phyloP scores from a whole-genome alignment of 2,329 filamentous ascomycete genomes.

The Microdochium trichocladiopsis region DNA sequence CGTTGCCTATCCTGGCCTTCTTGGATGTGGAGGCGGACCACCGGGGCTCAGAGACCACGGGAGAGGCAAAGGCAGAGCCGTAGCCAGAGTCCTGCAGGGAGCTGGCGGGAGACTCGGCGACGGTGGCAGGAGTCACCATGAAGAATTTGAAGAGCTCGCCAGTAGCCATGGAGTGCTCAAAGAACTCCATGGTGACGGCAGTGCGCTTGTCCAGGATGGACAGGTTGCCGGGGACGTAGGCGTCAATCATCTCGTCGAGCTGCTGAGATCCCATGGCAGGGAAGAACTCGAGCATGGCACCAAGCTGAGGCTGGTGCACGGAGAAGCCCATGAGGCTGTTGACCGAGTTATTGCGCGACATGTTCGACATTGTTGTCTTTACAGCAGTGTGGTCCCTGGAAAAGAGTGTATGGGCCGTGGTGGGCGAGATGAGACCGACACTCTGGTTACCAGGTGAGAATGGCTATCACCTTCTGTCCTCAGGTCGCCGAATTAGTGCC shows the following conservation, averaged over 20 bases:
- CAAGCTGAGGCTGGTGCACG: conserved; percentile 51
- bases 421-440: not conserved
- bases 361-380: conserved; percentile 21
- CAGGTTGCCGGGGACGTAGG: conserved; percentile 45
- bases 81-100: conserved; percentile 38
- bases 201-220: conserved; percentile 53
- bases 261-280: conserved; percentile 57
- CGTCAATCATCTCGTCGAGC: conserved; percentile 52
- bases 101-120: conserved; percentile 35
- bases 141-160: conserved; percentile 57
- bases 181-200: conserved; percentile 51
- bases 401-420: not conserved
- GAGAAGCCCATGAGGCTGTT: conserved; percentile 43
- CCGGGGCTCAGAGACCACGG: conserved; percentile 37
- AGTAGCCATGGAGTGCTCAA: conserved; percentile 42
- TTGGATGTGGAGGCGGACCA: conserved; percentile 27
- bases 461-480: not conserved
- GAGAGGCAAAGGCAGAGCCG: conserved; percentile 40
- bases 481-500: not conserved
- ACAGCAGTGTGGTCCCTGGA: conserved; percentile 1
- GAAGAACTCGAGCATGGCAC: conserved; percentile 55
- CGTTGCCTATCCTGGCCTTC: conserved; percentile 9
- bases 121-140: conserved; percentile 33
- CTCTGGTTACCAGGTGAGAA: not conserved
- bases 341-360: conserved; percentile 26